Evolutionary conservation across 2,329 filamentous ascomycete species (phyloP), one percentile per base, ranked within the genome.

Genomic region (Aureobasidium sp.): DNA sequence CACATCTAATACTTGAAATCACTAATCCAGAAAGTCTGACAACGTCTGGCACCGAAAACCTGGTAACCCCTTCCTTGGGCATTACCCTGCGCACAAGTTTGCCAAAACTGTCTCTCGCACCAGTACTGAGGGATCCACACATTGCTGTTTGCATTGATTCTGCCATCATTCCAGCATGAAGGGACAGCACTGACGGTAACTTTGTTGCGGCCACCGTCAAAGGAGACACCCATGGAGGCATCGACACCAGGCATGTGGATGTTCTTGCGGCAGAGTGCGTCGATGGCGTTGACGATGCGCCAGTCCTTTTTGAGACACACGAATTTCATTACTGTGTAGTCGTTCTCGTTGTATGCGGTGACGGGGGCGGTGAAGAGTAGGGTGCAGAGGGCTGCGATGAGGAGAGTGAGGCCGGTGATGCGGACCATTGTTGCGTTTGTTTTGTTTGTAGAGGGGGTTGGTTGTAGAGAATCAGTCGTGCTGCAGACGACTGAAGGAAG

Each of bases 71-170:
- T 47, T 21, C 42, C 47, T 10, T 44, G 49, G 29, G 58, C 54
- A 44, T 42, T 50, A 10, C 64, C 58, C 37, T 60, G 53, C 4
- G 64, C 61, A 54, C 66, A 67, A 50, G 62, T 62, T 34, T 63
- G 59, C 48, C 51, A 64, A 53, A 66, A 66, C 60, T 67, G 65
- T 13, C 50, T 44, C 45, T 59, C 37, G 51, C 66, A 67, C 60
- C 63, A 67, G 29, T 65, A 55, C 37, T 62, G 32, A 10, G 66
- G 66, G 2, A 67, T 60, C 65, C 65, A 67, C 27, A 67, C 63
- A 37, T 57, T 39, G 11, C 64, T 64, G 32, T 62, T 59, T 36
- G 59, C 63, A 39, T 49, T 49, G 21, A 60, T 32, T 3, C 48
- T 36, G 27, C 54, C 54, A 34, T 58, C 54, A 4, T 1, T 32